Percentiles rank a stretch among this genome's conserved stretches.
Evolutionary conservation across 1,284 basidiomycete species (phyloP).

Genomic region (Tylopilus microsporus): DNA sequence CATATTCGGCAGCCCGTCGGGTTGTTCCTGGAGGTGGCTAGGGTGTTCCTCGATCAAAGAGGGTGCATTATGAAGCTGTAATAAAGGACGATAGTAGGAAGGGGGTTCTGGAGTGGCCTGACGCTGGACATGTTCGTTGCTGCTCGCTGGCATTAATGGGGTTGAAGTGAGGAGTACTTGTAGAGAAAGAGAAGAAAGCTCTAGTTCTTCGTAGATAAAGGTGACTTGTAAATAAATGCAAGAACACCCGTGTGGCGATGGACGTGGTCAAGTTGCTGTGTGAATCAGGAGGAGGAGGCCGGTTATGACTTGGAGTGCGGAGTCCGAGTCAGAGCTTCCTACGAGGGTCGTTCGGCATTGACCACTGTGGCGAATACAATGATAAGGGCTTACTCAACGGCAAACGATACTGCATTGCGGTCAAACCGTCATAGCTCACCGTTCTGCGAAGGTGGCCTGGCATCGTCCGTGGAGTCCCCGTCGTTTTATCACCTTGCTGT

Average conservation of each 20-base stretch:
- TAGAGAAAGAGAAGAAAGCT: constrained; percentile 7
- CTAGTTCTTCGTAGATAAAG: constrained; percentile 19
- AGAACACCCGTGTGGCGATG: constrained; percentile 19
- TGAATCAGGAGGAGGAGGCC: constrained; percentile 20
- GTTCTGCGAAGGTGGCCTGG: not conserved
- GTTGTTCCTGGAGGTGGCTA: no score
- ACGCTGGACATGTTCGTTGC: constrained; percentile 22
- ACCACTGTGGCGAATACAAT: no score
- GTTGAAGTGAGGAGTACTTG: constrained; percentile 9
- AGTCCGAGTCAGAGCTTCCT: constrained; percentile 19
- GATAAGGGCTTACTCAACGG: not conserved
- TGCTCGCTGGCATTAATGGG: constrained; percentile 31
- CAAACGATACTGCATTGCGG: not conserved
- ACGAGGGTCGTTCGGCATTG: not conserved
- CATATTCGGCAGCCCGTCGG: no score
- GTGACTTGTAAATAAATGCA: constrained; percentile 33
- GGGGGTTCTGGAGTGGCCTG: constrained; percentile 18
- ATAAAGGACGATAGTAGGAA: constrained; percentile 25
- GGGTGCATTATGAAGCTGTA: constrained; percentile 31
- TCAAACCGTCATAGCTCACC: not conserved
- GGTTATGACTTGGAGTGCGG: not conserved
- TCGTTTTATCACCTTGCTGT: not conserved
- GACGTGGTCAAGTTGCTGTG: constrained; percentile 23
- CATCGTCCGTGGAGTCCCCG: not conserved
- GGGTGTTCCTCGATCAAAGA: constrained; percentile 17